Evolutionary conservation across 805 yeast species (phyloP), one percentile per base, ranked within the genome.

Genomic region (Kluyveromyces dobzhanskii): DNA sequence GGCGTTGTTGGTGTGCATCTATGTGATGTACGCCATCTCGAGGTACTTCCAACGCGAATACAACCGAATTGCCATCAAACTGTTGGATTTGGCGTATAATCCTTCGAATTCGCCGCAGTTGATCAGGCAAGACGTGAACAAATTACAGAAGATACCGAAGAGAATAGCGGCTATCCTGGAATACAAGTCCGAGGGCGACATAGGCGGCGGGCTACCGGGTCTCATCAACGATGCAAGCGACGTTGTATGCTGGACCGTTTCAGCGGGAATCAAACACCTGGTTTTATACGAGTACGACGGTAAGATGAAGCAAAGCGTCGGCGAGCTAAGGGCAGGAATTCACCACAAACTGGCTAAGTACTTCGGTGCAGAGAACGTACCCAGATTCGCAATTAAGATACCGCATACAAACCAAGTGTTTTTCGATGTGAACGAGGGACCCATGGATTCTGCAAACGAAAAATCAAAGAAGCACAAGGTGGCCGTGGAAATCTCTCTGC

Each of bases 161-260:
- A 71, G 83, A 36, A 52, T 92, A 17, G 81, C 94, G 7, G 77
- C 84, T 16, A 77, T 90, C n/a, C 62, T 92, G 41, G 78, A 75
- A 48, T 71, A 78, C 55, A 79, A 78, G 53, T 72, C 80, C 19
- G 86, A 78, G 42, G 84, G 81, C 44, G 90, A 80, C 49, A 94
- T 85, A 50, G 90, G 87, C 43, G 95, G 95, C 24, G 97, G 97
- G 2, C 60, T 81, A 31, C 85, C 80, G 44, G 95, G 94, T 0
- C 66, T 90, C 31, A 67, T 88, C 50, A 78, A 75, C 47, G 85
- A 85, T 50, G 72, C 80, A 4, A 74, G 88, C 34, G 95, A 88
- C 51, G 46, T 88, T 27, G 71, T 77, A 1, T 78, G 92, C 4
- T 92, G 98, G 98, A 72, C 86, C 29, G 59, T 85, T n/a, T 81